Conservation (phyloP, 345 rosid genomes). For the Citrus sp. region DNA sequence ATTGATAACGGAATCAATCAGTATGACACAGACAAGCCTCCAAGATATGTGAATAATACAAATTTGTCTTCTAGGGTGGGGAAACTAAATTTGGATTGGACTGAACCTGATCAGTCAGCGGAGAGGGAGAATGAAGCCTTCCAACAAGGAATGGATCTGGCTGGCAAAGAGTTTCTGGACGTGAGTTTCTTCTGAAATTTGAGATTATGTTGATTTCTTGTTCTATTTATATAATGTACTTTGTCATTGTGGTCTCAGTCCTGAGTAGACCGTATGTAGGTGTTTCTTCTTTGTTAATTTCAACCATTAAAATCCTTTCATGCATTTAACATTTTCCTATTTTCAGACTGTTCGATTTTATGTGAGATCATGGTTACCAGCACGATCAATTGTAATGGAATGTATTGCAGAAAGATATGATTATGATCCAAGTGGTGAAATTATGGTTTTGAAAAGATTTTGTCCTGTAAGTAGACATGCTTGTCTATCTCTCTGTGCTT, state of each 20-base stretch:
- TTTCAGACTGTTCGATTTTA: conserved; percentile 67
- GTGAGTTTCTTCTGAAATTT: conserved; percentile 39
- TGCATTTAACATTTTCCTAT: background rate
- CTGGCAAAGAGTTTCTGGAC: conserved; percentile 80
- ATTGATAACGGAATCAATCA: conserved; percentile 81
- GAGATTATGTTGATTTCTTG: background rate
- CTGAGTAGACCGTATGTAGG: background rate
- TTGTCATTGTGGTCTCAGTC: background rate
- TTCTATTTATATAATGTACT: background rate
- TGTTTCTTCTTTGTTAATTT: background rate
- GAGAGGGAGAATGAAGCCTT: conserved; percentile 90
- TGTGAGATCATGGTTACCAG: conserved; percentile 87
- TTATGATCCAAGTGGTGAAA: conserved; percentile 76
- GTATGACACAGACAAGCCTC: conserved; percentile 81
- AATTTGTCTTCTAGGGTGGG: conserved; percentile 85
- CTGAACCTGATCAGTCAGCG: conserved; percentile 80
- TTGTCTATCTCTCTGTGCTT: background rate
- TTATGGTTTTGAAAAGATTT: conserved; percentile 60
- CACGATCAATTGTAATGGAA: conserved; percentile 75
- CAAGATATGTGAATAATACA: conserved; percentile 83
- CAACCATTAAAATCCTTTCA: background rate
- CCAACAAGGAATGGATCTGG: conserved; percentile 67
- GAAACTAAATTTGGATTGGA: conserved; percentile 86
- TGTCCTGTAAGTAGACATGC: conserved; percentile 66
- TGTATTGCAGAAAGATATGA: conserved; percentile 60